Evolutionary conservation across 495 filamentous ascomycete genomes (phyloP).

Genomic region (Cercophora sp.): DNA sequence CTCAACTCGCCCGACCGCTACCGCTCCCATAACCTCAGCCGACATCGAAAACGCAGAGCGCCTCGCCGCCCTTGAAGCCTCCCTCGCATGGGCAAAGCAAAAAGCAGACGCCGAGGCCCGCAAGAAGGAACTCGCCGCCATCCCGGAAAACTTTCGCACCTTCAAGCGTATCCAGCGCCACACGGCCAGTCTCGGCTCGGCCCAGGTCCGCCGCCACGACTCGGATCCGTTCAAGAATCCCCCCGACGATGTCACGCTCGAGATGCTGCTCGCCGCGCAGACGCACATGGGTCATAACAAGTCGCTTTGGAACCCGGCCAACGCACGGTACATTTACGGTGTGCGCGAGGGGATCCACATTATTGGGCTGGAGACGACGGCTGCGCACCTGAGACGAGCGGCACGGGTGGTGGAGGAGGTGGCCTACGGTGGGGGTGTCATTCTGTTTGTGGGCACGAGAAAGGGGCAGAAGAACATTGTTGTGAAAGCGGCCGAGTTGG

Average conservation of each 20-base stretch:
- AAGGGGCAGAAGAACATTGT: conserved; percentile 72
- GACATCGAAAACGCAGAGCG: neutral
- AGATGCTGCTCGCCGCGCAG: conserved; percentile 86
- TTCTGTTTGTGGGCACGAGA: conserved; percentile 88
- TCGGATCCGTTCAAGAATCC: conserved; percentile 67
- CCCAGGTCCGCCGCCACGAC: conserved; percentile 56
- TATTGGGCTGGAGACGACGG: conserved; percentile 82
- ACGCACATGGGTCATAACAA: conserved; percentile 89
- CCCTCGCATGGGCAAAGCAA: neutral
- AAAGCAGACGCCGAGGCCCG: conserved; percentile 3
- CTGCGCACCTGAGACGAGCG: conserved; percentile 82
- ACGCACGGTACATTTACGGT: conserved; percentile 92
- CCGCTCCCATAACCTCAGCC: conserved; percentile 2
- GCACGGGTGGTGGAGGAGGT: conserved; percentile 86
- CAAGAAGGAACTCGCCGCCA: conserved; percentile 25
- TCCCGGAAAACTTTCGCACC: conserved; percentile 27
- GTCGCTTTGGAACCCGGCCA: conserved; percentile 91
- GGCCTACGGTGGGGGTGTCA: conserved; percentile 72
- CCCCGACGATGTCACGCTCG: conserved; percentile 77
- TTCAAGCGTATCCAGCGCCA: conserved; percentile 20
- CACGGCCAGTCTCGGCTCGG: conserved; percentile 50
- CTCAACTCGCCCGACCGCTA: conserved; percentile 18
- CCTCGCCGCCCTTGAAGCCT: conserved; percentile 14
- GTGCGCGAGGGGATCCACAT: conserved; percentile 88
- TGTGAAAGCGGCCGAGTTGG: conserved; percentile 73